phyloP scores from a whole-genome alignment of 805 yeast species.

The Pichia nakasei region DNA sequence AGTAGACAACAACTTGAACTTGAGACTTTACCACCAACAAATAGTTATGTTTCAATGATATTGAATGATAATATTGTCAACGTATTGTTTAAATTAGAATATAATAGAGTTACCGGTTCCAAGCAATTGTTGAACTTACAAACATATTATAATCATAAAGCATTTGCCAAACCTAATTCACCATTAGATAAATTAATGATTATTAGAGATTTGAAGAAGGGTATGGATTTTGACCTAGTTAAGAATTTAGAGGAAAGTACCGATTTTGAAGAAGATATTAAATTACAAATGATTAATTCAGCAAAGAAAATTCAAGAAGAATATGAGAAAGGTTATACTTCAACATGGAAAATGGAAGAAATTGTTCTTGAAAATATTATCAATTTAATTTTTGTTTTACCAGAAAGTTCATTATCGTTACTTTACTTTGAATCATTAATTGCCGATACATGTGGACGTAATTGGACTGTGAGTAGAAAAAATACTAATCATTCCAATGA shows the following conservation, averaged over 20 bases:
- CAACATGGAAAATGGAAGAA: constrained; percentile 91
- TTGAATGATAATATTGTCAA: constrained; percentile 72
- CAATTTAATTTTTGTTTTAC: constrained; percentile 68
- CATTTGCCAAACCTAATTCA: constrained; percentile 67
- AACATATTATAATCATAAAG: constrained; percentile 54
- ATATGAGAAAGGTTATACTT: constrained; percentile 29
- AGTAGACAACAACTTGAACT: constrained; percentile 28
- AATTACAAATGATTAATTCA: constrained; percentile 21
- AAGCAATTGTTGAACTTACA: constrained; percentile 72
- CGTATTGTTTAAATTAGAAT: constrained; percentile 69
- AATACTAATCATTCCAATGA: not conserved
- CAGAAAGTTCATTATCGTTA: constrained; percentile 50
- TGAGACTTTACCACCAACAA: constrained; percentile 55
- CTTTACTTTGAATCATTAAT: constrained; percentile 80
- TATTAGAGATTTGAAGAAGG: constrained; percentile 29
- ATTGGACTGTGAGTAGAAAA: constrained; percentile 41
- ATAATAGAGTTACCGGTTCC: constrained; percentile 81
- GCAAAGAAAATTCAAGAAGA: constrained; percentile 32
- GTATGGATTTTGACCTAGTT: constrained; percentile 31
- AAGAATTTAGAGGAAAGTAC: constrained; percentile 20
- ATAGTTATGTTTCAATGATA: constrained; percentile 47
- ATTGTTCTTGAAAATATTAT: constrained; percentile 76
- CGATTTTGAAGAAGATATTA: constrained; percentile 21
- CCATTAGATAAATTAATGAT: constrained; percentile 59
- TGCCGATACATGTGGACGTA: constrained; percentile 78